A percentile compares a stretch with the other conserved stretches of the same genome.
phyloP scores from a whole-genome alignment of 208 protist genomes.

The Leishmania aethiopica region DNA sequence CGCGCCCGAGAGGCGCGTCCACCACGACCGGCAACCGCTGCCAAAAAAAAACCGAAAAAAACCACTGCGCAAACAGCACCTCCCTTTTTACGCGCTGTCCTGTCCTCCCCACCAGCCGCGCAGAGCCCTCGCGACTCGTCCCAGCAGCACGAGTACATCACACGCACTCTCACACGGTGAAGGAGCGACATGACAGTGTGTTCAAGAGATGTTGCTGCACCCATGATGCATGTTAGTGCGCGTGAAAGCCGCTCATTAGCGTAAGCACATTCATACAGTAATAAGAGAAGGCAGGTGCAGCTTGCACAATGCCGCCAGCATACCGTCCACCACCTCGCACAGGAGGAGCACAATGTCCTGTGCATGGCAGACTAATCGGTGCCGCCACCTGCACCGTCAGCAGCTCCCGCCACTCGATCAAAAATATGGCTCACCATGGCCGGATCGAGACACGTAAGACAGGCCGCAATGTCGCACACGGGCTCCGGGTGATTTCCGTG shows the following conservation, averaged over 20 bases:
- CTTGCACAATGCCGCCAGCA: background rate
- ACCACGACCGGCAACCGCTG: background rate
- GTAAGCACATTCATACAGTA: background rate
- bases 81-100: background rate
- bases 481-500: conserved; percentile 40
- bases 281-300: background rate
- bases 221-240: background rate
- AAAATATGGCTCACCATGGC: conserved; percentile 12
- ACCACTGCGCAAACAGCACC: background rate
- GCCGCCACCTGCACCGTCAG: background rate
- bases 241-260: background rate
- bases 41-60: background rate
- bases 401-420: conserved; percentile 3
- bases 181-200: background rate
- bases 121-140: no score
- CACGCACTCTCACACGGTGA: background rate
- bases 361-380: background rate
- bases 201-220: background rate
- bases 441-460: conserved; percentile 47
- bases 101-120: background rate
- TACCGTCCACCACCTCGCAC: background rate
- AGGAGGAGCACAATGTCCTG: background rate
- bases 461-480: conserved; percentile 41
- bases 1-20: background rate
- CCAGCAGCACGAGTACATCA: background rate